phyloP scores from a whole-genome alignment of 1,284 basidiomycete species.

The Cryptococcus maquisensis region DNA sequence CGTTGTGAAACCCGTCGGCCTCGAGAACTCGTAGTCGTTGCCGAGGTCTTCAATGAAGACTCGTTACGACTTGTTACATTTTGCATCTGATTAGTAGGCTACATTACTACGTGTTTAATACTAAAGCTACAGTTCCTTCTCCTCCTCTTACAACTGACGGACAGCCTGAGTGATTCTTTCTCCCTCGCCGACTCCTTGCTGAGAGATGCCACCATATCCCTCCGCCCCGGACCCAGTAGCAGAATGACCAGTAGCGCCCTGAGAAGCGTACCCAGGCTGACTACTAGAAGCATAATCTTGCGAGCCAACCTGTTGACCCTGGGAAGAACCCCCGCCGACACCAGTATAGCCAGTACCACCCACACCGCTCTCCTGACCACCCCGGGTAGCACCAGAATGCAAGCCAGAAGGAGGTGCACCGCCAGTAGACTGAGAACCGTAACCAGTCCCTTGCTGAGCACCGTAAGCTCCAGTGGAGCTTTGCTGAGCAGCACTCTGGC shows the following conservation, averaged over 20 bases:
- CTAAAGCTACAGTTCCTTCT: too few relatives aligned
- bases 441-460: too few relatives aligned
- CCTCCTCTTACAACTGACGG: constrained; percentile 7
- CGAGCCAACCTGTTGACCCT: neutral
- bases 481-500: too few relatives aligned
- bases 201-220: neutral
- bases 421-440: neutral
- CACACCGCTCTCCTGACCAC: constrained; percentile 1
- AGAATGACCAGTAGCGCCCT: neutral
- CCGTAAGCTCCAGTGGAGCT: too few relatives aligned
- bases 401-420: neutral
- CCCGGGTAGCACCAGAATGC: neutral
- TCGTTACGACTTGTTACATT: too few relatives aligned
- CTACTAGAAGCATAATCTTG: neutral
- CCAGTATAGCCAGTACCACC: constrained; percentile 2
- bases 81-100: too few relatives aligned
- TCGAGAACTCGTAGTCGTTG: too few relatives aligned
- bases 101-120: too few relatives aligned
- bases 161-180: constrained; percentile 12
- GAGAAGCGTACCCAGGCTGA: neutral
- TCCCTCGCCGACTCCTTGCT: constrained; percentile 5
- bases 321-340: neutral
- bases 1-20: too few relatives aligned
- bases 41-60: too few relatives aligned
- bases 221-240: neutral